Conservation (phyloP, 2,329 filamentous ascomycete genomes). For the Ceratocystiopsis minuta region DNA sequence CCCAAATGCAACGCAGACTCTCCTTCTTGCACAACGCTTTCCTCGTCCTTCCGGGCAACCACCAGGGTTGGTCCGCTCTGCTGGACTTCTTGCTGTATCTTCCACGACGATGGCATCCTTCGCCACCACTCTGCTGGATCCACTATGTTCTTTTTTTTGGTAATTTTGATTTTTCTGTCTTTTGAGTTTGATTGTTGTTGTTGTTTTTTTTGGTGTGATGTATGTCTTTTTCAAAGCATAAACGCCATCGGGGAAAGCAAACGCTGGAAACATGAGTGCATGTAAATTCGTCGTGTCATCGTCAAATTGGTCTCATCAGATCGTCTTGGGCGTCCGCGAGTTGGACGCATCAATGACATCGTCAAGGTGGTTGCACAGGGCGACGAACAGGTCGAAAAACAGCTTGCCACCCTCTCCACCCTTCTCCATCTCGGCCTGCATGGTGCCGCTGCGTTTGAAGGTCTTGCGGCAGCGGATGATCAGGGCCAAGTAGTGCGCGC, state of each 20-base stretch:
- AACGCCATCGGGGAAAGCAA: slow-evolving; percentile 3
- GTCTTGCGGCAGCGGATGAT: slow-evolving; percentile 95
- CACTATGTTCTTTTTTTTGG: not conserved
- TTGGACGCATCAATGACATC: slow-evolving; percentile 79
- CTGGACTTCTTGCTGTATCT: not conserved
- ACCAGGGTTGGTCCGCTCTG: slow-evolving; percentile 2
- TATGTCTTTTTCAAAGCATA: not conserved
- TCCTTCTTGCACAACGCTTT: not conserved
- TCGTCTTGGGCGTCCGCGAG: slow-evolving; percentile 38
- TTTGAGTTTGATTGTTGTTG: not conserved
- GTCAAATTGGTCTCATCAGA: slow-evolving; percentile 21
- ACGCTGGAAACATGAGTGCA: slow-evolving; percentile 4
- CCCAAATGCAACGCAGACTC: not conserved
- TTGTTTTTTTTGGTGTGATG: not conserved
- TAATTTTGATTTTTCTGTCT: not conserved
- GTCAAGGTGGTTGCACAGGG: slow-evolving; percentile 96
- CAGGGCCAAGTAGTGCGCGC: slow-evolving; percentile 91
- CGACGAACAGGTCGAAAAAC: slow-evolving; percentile 97
- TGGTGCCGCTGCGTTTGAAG: slow-evolving; percentile 95
- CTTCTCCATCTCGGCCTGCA: slow-evolving; percentile 96
- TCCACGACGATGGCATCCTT: not conserved
- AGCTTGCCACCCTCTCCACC: slow-evolving; percentile 59
- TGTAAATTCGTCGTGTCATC: slow-evolving; percentile 5
- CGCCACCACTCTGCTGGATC: too few relatives aligned
- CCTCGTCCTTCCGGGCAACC: slow-evolving; percentile 1